phyloP scores from a whole-genome alignment of 2,329 filamentous ascomycete species.

The Coniochaeta prunicola region DNA sequence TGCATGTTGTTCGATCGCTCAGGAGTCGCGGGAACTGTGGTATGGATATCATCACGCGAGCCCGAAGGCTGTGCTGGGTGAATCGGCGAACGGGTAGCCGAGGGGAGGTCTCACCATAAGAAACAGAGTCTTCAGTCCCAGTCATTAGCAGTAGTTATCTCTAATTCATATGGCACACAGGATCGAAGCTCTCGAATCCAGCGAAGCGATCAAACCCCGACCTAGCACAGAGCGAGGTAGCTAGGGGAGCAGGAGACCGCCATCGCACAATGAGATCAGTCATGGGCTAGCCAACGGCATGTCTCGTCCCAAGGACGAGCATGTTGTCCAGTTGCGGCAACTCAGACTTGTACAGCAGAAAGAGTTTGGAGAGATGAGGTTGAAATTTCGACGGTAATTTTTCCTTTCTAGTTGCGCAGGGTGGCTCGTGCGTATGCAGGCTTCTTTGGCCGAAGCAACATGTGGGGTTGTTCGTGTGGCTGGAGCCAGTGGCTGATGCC shows the following conservation, averaged over 20 bases:
- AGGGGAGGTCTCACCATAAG: conserved; percentile 2
- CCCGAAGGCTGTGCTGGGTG: conserved; percentile 4
- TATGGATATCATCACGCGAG: conserved; percentile 45
- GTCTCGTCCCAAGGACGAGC: neutral
- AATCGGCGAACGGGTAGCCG: conserved; percentile 1
- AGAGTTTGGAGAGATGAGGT: conserved; percentile 5
- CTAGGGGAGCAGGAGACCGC: neutral
- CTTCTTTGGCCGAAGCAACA: neutral
- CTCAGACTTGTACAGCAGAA: neutral
- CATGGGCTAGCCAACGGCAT: neutral
- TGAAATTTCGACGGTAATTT: conserved; percentile 1
- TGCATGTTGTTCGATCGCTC: conserved; percentile 65
- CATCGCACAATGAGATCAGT: neutral
- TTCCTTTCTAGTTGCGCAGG: conserved; percentile 1
- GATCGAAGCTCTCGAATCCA: neutral
- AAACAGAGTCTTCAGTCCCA: neutral
- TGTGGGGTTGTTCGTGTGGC: neutral
- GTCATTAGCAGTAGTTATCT: neutral
- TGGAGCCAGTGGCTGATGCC: neutral
- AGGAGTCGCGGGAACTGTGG: conserved; percentile 56
- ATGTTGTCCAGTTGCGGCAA: neutral
- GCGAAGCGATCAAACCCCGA: neutral
- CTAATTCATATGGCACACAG: neutral
- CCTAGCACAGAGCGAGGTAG: neutral
- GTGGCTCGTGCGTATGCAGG: neutral